A percentile compares a stretch with the other conserved stretches of the same genome.
These are phyloP conservation scores for Chrysochromulina parva DNA, from an alignment of 78 protist species.

Conservation along the genomic window DNA sequence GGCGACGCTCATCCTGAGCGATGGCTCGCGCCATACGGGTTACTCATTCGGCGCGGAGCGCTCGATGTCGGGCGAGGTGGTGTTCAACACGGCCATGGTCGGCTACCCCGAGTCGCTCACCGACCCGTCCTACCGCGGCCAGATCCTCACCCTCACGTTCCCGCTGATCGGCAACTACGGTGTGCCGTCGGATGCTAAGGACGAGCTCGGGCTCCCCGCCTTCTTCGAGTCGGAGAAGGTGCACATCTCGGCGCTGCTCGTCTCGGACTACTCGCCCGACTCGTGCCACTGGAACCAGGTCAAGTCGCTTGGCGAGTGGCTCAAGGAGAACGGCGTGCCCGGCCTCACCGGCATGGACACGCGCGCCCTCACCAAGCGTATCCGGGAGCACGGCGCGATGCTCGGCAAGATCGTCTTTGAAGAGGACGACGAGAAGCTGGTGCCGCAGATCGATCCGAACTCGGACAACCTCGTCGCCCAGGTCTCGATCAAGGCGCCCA, in stretches of 20 bases:
- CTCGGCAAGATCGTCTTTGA: conserved; percentile 80
- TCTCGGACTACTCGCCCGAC: conserved; percentile 80
- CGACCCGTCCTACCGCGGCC: conserved; percentile 93
- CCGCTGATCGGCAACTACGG: conserved; percentile 95
- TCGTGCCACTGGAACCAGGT: conserved; percentile 91
- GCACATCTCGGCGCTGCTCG: conserved; percentile 67
- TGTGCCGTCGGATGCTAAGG: conserved; percentile 77
- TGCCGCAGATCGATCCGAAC: conserved; percentile 64
- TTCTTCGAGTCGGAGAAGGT: conserved; percentile 72
- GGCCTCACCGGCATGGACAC: conserved; percentile 93
- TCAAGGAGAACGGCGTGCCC: conserved; percentile 73
- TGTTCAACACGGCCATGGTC: conserved; percentile 89
- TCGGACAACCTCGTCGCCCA: conserved; percentile 70
- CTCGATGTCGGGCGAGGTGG: conserved; percentile 90
- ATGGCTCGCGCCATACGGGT: conserved; percentile 84
- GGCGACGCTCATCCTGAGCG: conserved; percentile 72
- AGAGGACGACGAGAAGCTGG: background rate
- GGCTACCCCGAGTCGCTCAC: conserved; percentile 92
- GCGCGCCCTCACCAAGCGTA: conserved; percentile 85
- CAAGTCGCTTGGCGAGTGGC: conserved; percentile 85
- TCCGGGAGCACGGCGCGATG: conserved; percentile 87
- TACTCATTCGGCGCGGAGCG: conserved; percentile 81
- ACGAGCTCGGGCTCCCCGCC: conserved; percentile 67
- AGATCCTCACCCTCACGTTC: conserved; percentile 81
- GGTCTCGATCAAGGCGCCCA: conserved; percentile 23